A percentile compares a stretch with the other conserved stretches of the same genome.
Evolutionary conservation across 306 rosid genomes (phyloP).

Genomic region (Purshia tridentata): DNA sequence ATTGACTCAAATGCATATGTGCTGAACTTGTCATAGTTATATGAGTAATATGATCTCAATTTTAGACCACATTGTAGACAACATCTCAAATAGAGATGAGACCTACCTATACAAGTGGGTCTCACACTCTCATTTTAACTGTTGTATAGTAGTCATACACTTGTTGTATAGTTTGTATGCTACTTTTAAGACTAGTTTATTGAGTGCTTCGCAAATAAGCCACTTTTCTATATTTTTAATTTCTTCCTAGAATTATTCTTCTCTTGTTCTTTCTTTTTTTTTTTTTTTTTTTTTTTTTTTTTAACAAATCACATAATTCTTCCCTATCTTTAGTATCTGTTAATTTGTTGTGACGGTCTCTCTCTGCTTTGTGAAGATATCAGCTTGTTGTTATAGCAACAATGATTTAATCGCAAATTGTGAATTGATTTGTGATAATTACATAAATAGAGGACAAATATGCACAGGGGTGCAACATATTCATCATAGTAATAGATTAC

Average conservation of each 20-base stretch:
- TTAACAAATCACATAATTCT: not conserved
- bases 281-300: not conserved
- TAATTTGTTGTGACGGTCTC: not conserved
- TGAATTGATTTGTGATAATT: conserved; percentile 1
- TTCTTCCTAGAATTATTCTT: not conserved
- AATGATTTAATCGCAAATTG: not conserved
- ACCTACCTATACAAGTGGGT: no score
- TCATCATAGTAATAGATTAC: not conserved
- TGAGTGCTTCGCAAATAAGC: not conserved
- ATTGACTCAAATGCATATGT: not conserved
- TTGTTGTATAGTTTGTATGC: not conserved
- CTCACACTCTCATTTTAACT: no score
- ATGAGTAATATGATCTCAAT: not conserved
- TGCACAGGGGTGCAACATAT: conserved; percentile 6
- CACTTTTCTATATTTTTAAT: not conserved
- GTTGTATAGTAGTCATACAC: not conserved
- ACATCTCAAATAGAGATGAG: not conserved
- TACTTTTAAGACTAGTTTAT: not conserved
- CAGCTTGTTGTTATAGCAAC: not conserved
- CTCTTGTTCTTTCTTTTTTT: not conserved
- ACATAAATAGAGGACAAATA: not conserved
- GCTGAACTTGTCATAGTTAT: not conserved
- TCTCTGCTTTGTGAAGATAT: not conserved
- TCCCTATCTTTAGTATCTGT: not conserved
- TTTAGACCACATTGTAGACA: not conserved